Evolutionary conservation across 176 grass and related monocot genomes (phyloP).

Genomic region (Guadua angustifolia): DNA sequence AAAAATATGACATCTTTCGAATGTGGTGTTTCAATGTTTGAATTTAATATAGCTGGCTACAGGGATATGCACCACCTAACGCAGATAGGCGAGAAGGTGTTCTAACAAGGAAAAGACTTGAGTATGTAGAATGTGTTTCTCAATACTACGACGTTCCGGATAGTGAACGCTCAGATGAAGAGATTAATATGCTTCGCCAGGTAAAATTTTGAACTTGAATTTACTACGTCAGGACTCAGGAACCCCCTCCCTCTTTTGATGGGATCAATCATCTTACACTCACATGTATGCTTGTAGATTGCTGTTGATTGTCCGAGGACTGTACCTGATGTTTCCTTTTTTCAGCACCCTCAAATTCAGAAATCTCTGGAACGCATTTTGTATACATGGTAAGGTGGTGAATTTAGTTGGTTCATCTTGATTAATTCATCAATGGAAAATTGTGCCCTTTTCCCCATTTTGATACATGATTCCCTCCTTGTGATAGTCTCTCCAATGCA

Average conservation of each 20-base stretch:
- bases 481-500: background rate
- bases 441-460: background rate
- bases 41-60: conserved; percentile 86
- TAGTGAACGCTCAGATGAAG: conserved; percentile 90
- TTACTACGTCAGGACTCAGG: background rate
- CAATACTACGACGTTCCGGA: conserved; percentile 94
- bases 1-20: conserved; percentile 2
- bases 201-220: conserved; percentile 42
- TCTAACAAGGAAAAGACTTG: conserved; percentile 88
- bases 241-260: background rate
- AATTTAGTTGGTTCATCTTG: conserved; percentile 21
- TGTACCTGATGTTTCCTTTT: conserved; percentile 81
- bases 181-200: conserved; percentile 99
- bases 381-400: conserved; percentile 82
- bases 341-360: conserved; percentile 81
- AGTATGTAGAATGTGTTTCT: conserved; percentile 98
- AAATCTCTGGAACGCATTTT: conserved; percentile 93
- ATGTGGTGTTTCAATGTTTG: conserved; percentile 43
- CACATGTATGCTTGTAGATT: conserved; percentile 50
- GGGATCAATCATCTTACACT: conserved; percentile 13
- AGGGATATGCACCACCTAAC: conserved; percentile 99
- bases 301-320: conserved; percentile 90
- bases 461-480: background rate
- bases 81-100: conserved; percentile 87
- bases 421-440: background rate